Conservation (phyloP, 2,329 filamentous ascomycete genomes). For the Calonectria naviculata region DNA sequence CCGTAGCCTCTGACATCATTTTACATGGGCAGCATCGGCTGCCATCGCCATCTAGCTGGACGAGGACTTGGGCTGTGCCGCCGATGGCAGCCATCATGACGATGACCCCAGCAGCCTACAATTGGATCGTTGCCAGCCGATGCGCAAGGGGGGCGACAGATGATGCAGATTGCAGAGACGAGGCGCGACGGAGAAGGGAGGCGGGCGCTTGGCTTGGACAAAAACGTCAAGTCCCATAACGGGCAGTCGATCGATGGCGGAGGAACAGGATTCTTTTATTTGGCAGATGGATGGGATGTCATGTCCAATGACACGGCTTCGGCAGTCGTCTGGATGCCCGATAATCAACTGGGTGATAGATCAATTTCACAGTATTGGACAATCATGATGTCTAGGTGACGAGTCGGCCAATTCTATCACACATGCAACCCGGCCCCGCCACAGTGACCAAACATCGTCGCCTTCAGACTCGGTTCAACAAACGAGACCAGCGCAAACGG, state of each 20-base stretch:
- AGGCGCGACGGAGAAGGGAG: not conserved
- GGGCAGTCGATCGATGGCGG: not conserved
- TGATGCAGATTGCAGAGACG: not conserved
- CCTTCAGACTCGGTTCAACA: not conserved
- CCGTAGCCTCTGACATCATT: constrained; percentile 29
- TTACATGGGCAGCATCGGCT: constrained; percentile 9
- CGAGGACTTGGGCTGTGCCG: not conserved
- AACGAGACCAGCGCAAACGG: not conserved
- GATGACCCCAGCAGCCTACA: not conserved
- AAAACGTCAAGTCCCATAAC: not conserved
- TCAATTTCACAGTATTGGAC: not conserved
- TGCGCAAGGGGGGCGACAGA: not conserved
- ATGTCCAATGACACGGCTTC: not conserved
- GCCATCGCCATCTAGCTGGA: not conserved
- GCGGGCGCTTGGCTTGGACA: not conserved
- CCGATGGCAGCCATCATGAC: not conserved
- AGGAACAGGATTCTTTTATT: not conserved
- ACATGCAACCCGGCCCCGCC: not conserved
- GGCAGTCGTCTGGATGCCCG: not conserved
- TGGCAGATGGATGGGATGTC: not conserved
- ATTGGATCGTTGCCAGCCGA: not conserved
- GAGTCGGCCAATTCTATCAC: not conserved
- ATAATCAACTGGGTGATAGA: not conserved
- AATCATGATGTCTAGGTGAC: constrained; percentile 6
- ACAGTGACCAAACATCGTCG: not conserved